Percentiles rank a stretch among this genome's conserved stretches.
These are phyloP conservation scores for Tetrahymena borealis DNA, from an alignment of 73 alveolate species.

Conservation along the genomic window DNA sequence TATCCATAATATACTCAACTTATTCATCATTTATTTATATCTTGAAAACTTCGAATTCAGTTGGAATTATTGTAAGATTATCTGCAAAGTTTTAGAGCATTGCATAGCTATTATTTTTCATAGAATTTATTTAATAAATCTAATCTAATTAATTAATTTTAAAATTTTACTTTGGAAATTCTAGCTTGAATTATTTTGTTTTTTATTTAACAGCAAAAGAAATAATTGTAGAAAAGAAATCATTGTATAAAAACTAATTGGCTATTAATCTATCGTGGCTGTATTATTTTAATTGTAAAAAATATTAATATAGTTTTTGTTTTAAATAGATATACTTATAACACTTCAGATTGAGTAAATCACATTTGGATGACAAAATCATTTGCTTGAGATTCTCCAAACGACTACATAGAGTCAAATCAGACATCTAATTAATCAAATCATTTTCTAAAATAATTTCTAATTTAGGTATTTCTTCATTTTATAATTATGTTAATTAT, in stretches of 20 bases:
- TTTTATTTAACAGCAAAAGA: background rate
- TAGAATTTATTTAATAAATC: background rate
- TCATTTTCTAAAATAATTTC: background rate
- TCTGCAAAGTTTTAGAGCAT: background rate
- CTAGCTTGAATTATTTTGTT: background rate
- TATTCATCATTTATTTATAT: background rate
- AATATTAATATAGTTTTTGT: background rate
- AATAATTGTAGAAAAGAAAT: background rate
- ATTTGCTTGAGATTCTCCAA: background rate
- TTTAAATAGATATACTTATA: background rate
- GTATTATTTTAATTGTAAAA: background rate
- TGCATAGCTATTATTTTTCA: background rate
- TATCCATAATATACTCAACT: background rate
- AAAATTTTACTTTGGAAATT: background rate
- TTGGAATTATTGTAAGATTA: background rate
- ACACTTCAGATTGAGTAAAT: background rate
- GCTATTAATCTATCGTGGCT: background rate
- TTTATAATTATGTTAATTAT: background rate
- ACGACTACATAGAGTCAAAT: background rate
- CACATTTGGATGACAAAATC: background rate
- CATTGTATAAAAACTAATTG: background rate
- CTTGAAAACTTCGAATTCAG: background rate
- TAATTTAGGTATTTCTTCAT: background rate
- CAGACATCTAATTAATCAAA: background rate
- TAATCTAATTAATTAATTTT: background rate